Evolutionary conservation across 2,329 filamentous ascomycete genomes (phyloP).

Genomic region (Niveomyces coronatus): DNA sequence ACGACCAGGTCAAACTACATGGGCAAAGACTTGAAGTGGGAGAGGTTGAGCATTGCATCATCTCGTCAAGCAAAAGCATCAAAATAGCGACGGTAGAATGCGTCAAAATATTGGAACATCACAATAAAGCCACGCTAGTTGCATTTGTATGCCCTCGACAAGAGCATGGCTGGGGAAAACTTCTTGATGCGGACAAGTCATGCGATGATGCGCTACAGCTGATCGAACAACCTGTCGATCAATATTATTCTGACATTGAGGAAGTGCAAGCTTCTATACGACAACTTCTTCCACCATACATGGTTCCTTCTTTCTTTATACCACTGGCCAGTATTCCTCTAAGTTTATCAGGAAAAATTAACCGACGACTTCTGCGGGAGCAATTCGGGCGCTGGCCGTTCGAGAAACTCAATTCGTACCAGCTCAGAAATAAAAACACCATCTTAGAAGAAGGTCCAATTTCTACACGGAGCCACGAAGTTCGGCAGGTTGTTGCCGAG

Average conservation of each 20-base stretch:
- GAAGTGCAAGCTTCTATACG: constrained; percentile 2
- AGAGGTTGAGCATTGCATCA: constrained; percentile 12
- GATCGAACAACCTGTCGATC: not conserved
- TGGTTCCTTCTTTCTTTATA: constrained; percentile 10
- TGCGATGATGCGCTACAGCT: not conserved
- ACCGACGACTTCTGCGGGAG: constrained; percentile 1
- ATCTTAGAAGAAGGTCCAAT: not conserved
- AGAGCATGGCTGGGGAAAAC: constrained; percentile 1
- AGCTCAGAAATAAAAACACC: not conserved
- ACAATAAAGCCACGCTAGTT: constrained; percentile 2
- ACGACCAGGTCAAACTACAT: constrained; percentile 12
- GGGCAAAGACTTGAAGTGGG: constrained; percentile 12
- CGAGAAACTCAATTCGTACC: not conserved
- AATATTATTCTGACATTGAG: constrained; percentile 1
- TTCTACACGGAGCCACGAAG: not conserved
- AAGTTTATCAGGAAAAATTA: constrained; percentile 3
- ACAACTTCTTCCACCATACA: constrained; percentile 9
- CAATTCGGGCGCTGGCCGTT: not conserved
- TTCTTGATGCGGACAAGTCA: not conserved
- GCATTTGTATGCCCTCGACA: not conserved
- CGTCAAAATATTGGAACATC: constrained; percentile 2
- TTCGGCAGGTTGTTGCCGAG: not conserved
- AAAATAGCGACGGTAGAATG: constrained; percentile 1
- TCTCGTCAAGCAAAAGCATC: not conserved
- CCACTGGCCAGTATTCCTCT: constrained; percentile 7